These are phyloP conservation scores for Rhodosporidiobolus odoratus DNA, from an alignment of 768 basidiomycete species.

Conservation along the genomic window DNA sequence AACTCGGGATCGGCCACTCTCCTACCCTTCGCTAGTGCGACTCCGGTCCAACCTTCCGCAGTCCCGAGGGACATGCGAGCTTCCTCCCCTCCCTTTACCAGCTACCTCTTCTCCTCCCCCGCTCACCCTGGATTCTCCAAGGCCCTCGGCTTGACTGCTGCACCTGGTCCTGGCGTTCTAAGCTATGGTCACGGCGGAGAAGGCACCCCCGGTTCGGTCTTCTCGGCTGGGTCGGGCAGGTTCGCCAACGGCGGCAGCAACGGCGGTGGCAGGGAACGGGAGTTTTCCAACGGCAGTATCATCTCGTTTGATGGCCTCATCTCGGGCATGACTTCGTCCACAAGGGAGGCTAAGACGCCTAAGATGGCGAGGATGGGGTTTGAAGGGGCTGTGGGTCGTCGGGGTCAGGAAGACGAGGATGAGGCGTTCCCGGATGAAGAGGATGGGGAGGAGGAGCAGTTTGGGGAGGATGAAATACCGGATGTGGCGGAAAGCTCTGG, in stretches of 20 bases:
- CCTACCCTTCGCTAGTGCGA: background rate
- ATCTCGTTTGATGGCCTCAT: background rate
- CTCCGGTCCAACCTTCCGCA: background rate
- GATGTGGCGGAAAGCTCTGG: no score
- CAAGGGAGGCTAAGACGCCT: constrained; percentile 6
- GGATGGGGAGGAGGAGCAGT: no score
- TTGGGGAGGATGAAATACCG: no score
- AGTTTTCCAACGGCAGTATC: background rate
- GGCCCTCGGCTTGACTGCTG: constrained; percentile 29
- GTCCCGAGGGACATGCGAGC: background rate
- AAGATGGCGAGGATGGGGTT: background rate
- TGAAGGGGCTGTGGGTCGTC: background rate
- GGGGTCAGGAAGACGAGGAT: background rate
- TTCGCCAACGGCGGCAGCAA: no score
- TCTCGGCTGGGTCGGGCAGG: no score
- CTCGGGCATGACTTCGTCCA: background rate
- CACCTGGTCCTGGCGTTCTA: constrained; percentile 33
- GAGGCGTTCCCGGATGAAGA: no score
- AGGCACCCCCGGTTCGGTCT: constrained; percentile 21
- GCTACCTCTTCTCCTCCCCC: constrained; percentile 30
- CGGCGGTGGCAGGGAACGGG: background rate
- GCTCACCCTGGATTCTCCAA: constrained; percentile 32
- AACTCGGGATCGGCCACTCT: background rate
- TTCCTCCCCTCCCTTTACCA: constrained; percentile 10
- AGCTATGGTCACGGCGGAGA: background rate